These are phyloP conservation scores for Geotrichum candidum DNA, from an alignment of 1,139 yeast genomes.

Conservation along the genomic window DNA sequence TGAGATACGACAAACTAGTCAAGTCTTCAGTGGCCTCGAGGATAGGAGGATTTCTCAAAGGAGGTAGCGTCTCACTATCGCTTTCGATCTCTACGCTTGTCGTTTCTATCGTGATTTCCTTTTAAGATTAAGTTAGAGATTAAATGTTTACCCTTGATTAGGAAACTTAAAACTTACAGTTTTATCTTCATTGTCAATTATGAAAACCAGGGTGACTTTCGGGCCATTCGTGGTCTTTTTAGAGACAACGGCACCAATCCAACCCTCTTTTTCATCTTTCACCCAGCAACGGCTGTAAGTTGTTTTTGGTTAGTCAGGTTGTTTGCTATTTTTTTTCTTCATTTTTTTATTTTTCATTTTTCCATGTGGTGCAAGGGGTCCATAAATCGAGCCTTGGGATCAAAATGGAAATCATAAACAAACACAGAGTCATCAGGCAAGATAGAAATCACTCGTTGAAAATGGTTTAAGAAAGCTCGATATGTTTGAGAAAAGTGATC, in stretches of 20 bases:
- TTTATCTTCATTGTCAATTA: conserved; percentile 49
- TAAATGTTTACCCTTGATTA: background rate
- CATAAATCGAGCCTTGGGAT: background rate
- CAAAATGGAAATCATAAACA: background rate
- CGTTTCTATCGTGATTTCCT: conserved; percentile 27
- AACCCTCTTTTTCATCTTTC: conserved; percentile 80
- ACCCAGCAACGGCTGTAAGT: conserved; percentile 75
- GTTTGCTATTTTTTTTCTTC: background rate
- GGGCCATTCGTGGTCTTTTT: conserved; percentile 43
- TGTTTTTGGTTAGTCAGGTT: background rate
- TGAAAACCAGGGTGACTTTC: conserved; percentile 54
- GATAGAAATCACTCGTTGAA: background rate
- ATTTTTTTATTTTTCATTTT: background rate
- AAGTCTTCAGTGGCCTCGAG: conserved; percentile 92
- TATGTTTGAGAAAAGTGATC: background rate
- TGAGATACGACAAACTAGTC: conserved; percentile 83
- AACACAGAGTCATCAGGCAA: background rate
- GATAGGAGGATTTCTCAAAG: conserved; percentile 88
- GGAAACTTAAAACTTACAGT: conserved; percentile 21
- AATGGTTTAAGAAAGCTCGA: background rate
- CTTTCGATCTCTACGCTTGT: conserved; percentile 46
- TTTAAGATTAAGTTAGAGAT: background rate
- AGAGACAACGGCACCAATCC: conserved; percentile 83
- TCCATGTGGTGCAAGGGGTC: background rate
- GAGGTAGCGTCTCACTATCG: conserved; percentile 44